Conservation (phyloP, 2,329 filamentous ascomycete species). For the Ophiostoma sp. region DNA sequence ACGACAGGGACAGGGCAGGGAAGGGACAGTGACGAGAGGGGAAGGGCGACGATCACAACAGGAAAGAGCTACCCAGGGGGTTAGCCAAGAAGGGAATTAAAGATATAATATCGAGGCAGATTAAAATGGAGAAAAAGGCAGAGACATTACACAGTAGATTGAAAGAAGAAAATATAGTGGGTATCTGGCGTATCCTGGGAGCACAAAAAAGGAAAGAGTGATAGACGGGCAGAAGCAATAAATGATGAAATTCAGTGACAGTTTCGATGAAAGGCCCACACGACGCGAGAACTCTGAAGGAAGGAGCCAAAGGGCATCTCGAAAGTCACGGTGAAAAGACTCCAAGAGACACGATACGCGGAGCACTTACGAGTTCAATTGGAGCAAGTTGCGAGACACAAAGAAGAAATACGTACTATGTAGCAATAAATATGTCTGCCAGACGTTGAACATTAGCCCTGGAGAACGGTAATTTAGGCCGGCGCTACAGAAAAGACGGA, state of each 20-base stretch:
- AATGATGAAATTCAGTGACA: too few species aligned
- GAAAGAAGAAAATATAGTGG: background rate
- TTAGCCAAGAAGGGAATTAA: constrained; percentile 14
- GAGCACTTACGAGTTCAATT: background rate
- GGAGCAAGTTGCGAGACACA: background rate
- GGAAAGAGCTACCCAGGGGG: constrained; percentile 20
- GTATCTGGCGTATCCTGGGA: background rate
- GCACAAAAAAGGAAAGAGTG: constrained; percentile 2
- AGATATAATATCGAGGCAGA: background rate
- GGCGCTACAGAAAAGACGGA: constrained; percentile 5
- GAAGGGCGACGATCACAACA: constrained; percentile 23
- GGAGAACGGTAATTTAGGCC: constrained; percentile 12
- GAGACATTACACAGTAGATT: background rate
- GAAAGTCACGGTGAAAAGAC: background rate
- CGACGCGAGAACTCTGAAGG: too few species aligned
- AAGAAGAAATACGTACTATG: background rate
- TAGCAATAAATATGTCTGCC: background rate
- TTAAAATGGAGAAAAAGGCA: background rate
- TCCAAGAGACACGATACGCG: background rate
- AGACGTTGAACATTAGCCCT: constrained; percentile 1
- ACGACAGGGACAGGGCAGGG: constrained; percentile 16
- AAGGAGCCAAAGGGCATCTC: background rate
- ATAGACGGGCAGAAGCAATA: background rate
- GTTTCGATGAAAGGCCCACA: background rate
- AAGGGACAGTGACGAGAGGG: constrained; percentile 17